A percentile compares a stretch with the other conserved stretches of the same genome.
Evolutionary conservation across 768 basidiomycete genomes (phyloP).

Genomic region (Suillus occidentalis): DNA sequence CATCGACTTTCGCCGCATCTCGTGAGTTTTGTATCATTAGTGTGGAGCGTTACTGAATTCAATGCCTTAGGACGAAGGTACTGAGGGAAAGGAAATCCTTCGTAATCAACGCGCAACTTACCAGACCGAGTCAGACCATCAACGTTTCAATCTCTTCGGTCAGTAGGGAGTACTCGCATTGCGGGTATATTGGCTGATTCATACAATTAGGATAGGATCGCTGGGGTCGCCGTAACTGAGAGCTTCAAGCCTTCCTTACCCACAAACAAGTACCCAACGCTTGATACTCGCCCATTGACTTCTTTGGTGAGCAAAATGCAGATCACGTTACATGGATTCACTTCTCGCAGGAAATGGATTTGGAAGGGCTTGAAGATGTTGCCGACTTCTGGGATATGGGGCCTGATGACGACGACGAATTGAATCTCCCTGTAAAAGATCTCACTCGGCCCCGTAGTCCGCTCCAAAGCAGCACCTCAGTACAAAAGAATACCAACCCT

Average conservation of each 20-base stretch:
- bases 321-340: slow-evolving; percentile 8
- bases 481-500: not conserved
- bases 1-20: slow-evolving; percentile 78
- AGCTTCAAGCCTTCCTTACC: slow-evolving; percentile 59
- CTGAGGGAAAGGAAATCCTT: slow-evolving; percentile 63
- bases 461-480: not conserved
- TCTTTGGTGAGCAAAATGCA: slow-evolving; percentile 44
- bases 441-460: slow-evolving; percentile 28
- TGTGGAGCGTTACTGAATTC: slow-evolving; percentile 4
- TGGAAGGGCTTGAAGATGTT: slow-evolving; percentile 66
- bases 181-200: slow-evolving; percentile 13
- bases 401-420: slow-evolving; percentile 26
- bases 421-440: slow-evolving; percentile 30
- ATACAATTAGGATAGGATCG: slow-evolving; percentile 62
- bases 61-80: slow-evolving; percentile 57
- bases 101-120: slow-evolving; percentile 55
- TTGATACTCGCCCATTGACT: slow-evolving; percentile 68
- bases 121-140: slow-evolving; percentile 74
- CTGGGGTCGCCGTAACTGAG: slow-evolving; percentile 57
- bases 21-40: slow-evolving; percentile 42
- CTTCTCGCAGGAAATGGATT: slow-evolving; percentile 54
- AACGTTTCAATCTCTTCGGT: slow-evolving; percentile 64
- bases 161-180: slow-evolving; percentile 19
- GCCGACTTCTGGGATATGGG: slow-evolving; percentile 66
- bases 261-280: slow-evolving; percentile 59